A percentile compares a stretch with the other conserved stretches of the same genome.
Evolutionary conservation across 116 monocot genomes (phyloP).

Genomic region (Cymodocea nodosa): DNA sequence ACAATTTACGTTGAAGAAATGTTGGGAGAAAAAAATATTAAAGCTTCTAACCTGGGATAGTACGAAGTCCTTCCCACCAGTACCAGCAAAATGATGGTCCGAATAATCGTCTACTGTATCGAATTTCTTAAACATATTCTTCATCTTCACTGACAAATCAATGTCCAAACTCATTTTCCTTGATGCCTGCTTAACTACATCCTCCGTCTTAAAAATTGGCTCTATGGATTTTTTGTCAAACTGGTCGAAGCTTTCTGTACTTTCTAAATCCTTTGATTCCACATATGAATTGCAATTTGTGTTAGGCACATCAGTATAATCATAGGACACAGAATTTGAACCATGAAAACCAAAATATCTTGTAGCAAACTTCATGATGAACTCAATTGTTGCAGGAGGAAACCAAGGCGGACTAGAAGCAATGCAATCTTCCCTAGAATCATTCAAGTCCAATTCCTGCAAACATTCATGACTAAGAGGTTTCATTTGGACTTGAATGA

Average conservation of each 20-base stretch:
- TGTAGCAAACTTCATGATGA: constrained; percentile 26
- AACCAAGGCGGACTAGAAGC: constrained; percentile 1
- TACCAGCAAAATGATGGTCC: constrained; percentile 47
- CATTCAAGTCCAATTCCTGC: constrained; percentile 16
- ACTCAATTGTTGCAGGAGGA: constrained; percentile 22
- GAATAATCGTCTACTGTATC: constrained; percentile 51
- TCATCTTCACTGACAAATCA: neutral
- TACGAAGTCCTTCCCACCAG: neutral
- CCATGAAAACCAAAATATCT: constrained; percentile 21
- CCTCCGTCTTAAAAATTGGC: constrained; percentile 16
- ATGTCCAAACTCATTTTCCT: constrained; percentile 8
- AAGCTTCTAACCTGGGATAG: constrained; percentile 15
- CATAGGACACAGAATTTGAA: constrained; percentile 16
- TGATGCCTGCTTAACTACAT: constrained; percentile 5
- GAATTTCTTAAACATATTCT: constrained; percentile 32
- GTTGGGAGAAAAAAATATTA: neutral
- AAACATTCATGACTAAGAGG: neutral
- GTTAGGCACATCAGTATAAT: constrained; percentile 1
- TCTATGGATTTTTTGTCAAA: constrained; percentile 7
- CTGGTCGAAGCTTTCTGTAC: constrained; percentile 6
- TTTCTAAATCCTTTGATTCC: constrained; percentile 1
- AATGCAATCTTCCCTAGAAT: constrained; percentile 22
- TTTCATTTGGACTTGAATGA: neutral
- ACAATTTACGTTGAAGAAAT: neutral
- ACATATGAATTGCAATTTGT: neutral